These are phyloP conservation scores for Sutorius eximius DNA, from an alignment of 1,284 basidiomycete species.

Conservation along the genomic window DNA sequence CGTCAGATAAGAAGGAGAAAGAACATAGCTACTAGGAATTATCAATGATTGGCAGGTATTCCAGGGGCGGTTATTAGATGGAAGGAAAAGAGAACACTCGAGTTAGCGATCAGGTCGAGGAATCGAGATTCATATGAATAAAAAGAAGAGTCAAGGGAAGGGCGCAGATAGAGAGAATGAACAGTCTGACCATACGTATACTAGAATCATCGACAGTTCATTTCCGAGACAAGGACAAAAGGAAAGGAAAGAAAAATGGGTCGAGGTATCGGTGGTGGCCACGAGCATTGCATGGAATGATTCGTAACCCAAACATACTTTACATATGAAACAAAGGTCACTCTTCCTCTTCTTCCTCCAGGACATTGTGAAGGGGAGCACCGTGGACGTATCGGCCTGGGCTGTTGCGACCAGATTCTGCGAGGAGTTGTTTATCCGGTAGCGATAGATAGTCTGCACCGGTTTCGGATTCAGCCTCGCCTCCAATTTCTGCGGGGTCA, in stretches of 20 bases:
- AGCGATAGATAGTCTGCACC: constrained; percentile 29
- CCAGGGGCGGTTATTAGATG: constrained; percentile 23
- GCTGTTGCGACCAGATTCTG: constrained; percentile 55
- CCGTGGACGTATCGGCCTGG: constrained; percentile 83
- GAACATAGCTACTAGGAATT: constrained; percentile 23
- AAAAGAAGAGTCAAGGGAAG: neutral
- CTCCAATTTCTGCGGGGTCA: constrained; percentile 18
- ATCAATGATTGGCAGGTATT: constrained; percentile 29
- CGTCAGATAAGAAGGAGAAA: constrained; percentile 15
- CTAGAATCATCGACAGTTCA: constrained; percentile 11
- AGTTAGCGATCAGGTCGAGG: constrained; percentile 19
- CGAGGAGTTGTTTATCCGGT: constrained; percentile 33
- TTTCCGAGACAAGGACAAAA: constrained; percentile 11
- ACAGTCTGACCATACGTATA: constrained; percentile 7
- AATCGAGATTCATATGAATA: constrained; percentile 7
- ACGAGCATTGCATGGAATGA: constrained; percentile 14
- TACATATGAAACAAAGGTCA: constrained; percentile 22
- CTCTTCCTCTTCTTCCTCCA: constrained; percentile 77
- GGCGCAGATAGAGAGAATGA: constrained; percentile 4
- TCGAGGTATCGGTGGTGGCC: constrained; percentile 31
- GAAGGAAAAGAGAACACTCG: constrained; percentile 1
- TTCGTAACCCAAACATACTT: constrained; percentile 20
- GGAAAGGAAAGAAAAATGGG: constrained; percentile 5
- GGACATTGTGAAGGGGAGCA: constrained; percentile 81
- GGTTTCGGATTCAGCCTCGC: constrained; percentile 17